These are phyloP conservation scores for Mycena galopus DNA, from an alignment of 768 basidiomycete species.

Conservation along the genomic window DNA sequence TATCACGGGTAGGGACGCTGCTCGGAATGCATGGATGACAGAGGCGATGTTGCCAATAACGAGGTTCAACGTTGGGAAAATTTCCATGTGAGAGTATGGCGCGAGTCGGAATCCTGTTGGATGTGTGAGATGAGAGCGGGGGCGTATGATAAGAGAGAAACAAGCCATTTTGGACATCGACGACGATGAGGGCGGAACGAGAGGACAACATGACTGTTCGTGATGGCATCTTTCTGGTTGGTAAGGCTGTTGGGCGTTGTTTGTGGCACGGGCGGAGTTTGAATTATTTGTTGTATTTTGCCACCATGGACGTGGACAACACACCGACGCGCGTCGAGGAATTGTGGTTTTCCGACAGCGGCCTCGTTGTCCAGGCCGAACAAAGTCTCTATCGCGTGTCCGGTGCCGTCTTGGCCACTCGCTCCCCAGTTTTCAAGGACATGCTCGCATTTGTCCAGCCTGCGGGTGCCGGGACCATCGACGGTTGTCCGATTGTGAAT, in stretches of 20 bases:
- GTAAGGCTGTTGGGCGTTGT: no score
- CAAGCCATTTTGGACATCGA: constrained; percentile 39
- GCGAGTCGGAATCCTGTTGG: constrained; percentile 30
- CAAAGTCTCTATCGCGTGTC: constrained; percentile 42
- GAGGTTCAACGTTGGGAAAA: constrained; percentile 14
- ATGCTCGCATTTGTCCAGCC: constrained; percentile 41
- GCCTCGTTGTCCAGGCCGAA: constrained; percentile 42
- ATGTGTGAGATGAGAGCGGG: neutral
- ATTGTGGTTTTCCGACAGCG: constrained; percentile 43
- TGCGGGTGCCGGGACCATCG: constrained; percentile 28
- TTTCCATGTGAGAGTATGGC: neutral
- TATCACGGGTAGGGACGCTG: constrained; percentile 34
- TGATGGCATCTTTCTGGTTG: no score
- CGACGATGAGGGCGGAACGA: constrained; percentile 28
- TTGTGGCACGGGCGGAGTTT: neutral
- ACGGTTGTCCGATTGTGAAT: constrained; percentile 42
- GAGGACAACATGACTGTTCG: no score
- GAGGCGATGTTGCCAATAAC: constrained; percentile 24
- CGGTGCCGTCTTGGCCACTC: constrained; percentile 37
- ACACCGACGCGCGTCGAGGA: constrained; percentile 26
- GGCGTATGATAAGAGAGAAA: neutral
- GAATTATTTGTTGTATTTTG: neutral
- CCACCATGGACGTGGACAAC: constrained; percentile 12
- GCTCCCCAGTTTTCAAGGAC: constrained; percentile 39
- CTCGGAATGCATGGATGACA: constrained; percentile 35